Conservation (phyloP, 2,329 filamentous ascomycete genomes). For the Diaporthe nobilis region DNA sequence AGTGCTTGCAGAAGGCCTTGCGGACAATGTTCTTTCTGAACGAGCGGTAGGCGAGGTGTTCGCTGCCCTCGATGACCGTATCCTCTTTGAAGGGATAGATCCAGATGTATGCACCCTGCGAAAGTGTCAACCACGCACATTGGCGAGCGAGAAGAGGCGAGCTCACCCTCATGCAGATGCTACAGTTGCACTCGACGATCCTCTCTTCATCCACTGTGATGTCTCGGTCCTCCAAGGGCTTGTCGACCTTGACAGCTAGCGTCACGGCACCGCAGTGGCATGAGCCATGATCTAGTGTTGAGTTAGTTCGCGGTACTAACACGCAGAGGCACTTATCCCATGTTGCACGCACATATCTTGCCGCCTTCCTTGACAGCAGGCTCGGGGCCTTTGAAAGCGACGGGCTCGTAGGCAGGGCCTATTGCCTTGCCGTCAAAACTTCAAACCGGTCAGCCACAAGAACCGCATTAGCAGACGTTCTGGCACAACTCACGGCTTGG, state of each 20-base stretch:
- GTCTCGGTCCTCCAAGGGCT: conserved; percentile 56
- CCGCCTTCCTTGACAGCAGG: conserved; percentile 56
- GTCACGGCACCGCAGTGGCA: conserved; percentile 68
- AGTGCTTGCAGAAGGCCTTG: conserved; percentile 65
- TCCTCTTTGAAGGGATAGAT: conserved; percentile 57
- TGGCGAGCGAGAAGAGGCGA: not conserved
- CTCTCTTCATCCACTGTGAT: conserved; percentile 46
- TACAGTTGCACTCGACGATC: conserved; percentile 65
- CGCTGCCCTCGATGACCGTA: conserved; percentile 56
- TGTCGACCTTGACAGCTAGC: conserved; percentile 56
- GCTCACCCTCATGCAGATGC: conserved; percentile 61
- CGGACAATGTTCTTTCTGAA: conserved; percentile 51
- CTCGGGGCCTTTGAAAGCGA: conserved; percentile 57
- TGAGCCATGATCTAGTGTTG: conserved; percentile 57
- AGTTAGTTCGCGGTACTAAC: not conserved
- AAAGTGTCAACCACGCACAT: conserved; percentile 9
- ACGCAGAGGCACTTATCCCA: not conserved
- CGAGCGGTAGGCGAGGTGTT: conserved; percentile 56
- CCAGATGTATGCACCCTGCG: conserved; percentile 61
- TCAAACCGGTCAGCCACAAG: not conserved
- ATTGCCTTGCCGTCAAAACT: conserved; percentile 57
- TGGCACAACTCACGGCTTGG: conserved; percentile 20
- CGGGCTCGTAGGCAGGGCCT: conserved; percentile 52
- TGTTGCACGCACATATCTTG: conserved; percentile 49
- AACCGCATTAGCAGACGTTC: not conserved